These are phyloP conservation scores for Didymella segeticola DNA, from an alignment of 2,329 filamentous ascomycete genomes.

Conservation along the genomic window DNA sequence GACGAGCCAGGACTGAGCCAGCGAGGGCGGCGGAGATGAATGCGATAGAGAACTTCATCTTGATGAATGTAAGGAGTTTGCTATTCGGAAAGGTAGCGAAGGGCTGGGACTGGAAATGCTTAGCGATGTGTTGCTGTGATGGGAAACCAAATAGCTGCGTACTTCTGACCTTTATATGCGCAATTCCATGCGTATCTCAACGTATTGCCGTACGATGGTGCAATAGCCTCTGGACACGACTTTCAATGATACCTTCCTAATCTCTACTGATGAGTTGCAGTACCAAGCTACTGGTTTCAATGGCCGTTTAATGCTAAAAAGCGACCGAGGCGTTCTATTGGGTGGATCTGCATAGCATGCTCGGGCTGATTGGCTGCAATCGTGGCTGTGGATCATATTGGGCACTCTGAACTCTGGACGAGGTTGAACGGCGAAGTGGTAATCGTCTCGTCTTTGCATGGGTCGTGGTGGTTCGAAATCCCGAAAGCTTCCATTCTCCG, in stretches of 20 bases:
- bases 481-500: not conserved
- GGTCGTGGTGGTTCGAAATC: not conserved
- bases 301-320: not conserved
- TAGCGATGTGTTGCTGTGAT: conserved; percentile 5
- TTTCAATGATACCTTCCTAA: conserved; percentile 16
- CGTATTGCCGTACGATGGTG: not conserved
- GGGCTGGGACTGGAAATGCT: not conserved
- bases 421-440: not conserved
- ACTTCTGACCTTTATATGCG: conserved; percentile 1
- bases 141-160: not conserved
- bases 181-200: not conserved
- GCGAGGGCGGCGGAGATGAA: conserved; percentile 19
- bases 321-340: not conserved
- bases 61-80: not conserved
- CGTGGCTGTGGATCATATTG: not conserved
- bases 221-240: not conserved
- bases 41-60: conserved; percentile 24
- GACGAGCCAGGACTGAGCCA: conserved; percentile 21
- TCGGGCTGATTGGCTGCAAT: not conserved
- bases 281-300: not conserved
- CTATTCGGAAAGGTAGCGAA: not conserved
- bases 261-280: not conserved
- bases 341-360: not conserved
- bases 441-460: not conserved
- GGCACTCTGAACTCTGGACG: not conserved